Conservation (phyloP, 768 basidiomycete genomes). For the Strobilomyces dryophilus region DNA sequence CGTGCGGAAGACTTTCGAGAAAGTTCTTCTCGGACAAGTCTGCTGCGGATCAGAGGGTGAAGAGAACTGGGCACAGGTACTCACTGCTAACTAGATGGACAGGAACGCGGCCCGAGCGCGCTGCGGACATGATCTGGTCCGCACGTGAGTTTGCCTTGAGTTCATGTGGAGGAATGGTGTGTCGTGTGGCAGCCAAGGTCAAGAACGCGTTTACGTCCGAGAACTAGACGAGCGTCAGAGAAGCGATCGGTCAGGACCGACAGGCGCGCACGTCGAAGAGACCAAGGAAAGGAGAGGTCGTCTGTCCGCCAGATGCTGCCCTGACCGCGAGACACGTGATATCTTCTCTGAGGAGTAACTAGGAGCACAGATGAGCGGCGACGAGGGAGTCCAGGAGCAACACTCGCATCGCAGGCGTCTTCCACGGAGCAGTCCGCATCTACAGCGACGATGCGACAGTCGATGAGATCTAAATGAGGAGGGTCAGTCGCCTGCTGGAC, state of each 20-base stretch:
- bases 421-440: slow-evolving; percentile 74
- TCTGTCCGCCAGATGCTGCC: slow-evolving; percentile 20
- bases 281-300: slow-evolving; percentile 41
- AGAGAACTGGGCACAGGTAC: slow-evolving; percentile 22
- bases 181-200: slow-evolving; percentile 75
- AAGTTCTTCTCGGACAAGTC: slow-evolving; percentile 87
- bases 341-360: slow-evolving; percentile 63
- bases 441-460: slow-evolving; percentile 60
- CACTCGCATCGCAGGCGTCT: slow-evolving; percentile 72
- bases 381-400: background rate
- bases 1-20: slow-evolving; percentile 55
- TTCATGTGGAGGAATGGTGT: slow-evolving; percentile 61
- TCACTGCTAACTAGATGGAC: slow-evolving; percentile 75
- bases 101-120: slow-evolving; percentile 68
- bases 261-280: slow-evolving; percentile 65
- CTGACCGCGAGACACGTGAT: slow-evolving; percentile 65
- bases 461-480: slow-evolving; percentile 55
- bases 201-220: slow-evolving; percentile 88
- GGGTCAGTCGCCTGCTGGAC: background rate
- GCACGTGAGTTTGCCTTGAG: slow-evolving; percentile 55
- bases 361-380: background rate
- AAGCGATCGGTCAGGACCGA: background rate
- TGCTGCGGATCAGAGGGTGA: slow-evolving; percentile 24
- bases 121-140: slow-evolving; percentile 69
- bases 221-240: slow-evolving; percentile 44